phyloP scores from a whole-genome alignment of 2,329 filamentous ascomycete genomes.

The Delphinella strobiligena region DNA sequence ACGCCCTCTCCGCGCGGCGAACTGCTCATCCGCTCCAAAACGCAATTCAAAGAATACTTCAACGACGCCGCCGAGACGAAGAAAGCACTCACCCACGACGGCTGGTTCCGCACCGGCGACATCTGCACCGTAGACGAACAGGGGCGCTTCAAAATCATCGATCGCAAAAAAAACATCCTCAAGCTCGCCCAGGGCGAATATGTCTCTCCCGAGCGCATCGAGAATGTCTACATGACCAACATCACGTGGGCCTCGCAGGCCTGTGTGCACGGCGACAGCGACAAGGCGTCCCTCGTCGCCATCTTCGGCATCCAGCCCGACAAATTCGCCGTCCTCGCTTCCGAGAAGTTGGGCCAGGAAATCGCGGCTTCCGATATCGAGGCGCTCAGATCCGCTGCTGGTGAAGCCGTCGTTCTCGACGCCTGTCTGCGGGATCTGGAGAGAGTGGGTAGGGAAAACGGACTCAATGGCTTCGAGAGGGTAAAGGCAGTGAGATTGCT shows the following conservation, averaged over 20 bases:
- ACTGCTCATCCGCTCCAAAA: constrained; percentile 9
- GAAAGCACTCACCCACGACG: constrained; percentile 12
- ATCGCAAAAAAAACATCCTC: constrained; percentile 97
- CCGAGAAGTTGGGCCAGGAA: constrained; percentile 61
- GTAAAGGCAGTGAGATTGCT: constrained; percentile 60
- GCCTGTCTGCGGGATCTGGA: constrained; percentile 67
- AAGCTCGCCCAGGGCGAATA: constrained; percentile 98
- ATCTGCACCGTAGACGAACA: constrained; percentile 10
- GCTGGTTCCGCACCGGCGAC: constrained; percentile 27
- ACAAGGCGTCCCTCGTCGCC: constrained; percentile 69
- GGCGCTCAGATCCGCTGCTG: constrained; percentile 51
- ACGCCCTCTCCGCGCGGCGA: constrained; percentile 9
- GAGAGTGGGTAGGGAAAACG: constrained; percentile 59
- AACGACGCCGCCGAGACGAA: constrained; percentile 18
- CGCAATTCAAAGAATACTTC: constrained; percentile 19
- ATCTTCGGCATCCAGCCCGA: constrained; percentile 77
- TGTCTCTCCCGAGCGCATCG: constrained; percentile 90
- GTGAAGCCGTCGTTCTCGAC: constrained; percentile 54
- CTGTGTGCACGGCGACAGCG: constrained; percentile 82
- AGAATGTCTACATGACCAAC: constrained; percentile 84
- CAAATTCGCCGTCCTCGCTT: constrained; percentile 64
- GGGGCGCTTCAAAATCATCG: constrained; percentile 88
- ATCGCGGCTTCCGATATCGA: constrained; percentile 48
- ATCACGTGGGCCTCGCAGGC: constrained; percentile 65
- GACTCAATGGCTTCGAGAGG: constrained; percentile 78